Percentiles rank a stretch among this genome's conserved stretches.
These are phyloP conservation scores for Solanum etuberosum DNA, from an alignment of 257 asterid species.

Conservation along the genomic window DNA sequence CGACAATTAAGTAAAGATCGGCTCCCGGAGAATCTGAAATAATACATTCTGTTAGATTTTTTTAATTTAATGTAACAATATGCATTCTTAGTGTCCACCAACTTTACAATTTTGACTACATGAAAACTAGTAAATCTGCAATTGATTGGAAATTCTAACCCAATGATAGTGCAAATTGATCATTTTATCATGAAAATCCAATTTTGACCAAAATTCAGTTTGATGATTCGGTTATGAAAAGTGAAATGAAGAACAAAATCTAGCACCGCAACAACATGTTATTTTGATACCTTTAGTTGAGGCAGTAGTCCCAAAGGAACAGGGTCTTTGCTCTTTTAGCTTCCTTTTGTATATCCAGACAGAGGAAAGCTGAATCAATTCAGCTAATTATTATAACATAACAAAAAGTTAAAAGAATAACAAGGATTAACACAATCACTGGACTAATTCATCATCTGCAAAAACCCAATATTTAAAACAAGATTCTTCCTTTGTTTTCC, in stretches of 20 bases:
- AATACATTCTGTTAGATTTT: neutral
- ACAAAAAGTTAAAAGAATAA: neutral
- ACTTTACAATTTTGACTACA: neutral
- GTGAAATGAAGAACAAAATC: neutral
- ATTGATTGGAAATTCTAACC: neutral
- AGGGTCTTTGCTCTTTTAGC: conserved; percentile 48
- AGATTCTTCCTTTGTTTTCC: neutral
- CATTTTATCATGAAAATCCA: neutral
- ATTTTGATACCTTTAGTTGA: neutral
- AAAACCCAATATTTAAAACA: neutral
- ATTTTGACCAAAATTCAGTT: neutral
- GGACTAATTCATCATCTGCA: neutral
- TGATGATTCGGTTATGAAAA: neutral
- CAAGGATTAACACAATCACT: neutral
- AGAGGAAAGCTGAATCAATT: conserved; percentile 31
- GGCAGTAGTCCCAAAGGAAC: conserved; percentile 27
- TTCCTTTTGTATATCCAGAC: conserved; percentile 76
- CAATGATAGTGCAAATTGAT: neutral
- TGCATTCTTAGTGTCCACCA: neutral
- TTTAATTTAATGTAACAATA: neutral
- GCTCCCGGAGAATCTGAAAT: conserved; percentile 21
- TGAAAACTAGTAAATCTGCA: neutral
- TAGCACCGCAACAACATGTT: neutral
- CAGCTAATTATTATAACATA: neutral
- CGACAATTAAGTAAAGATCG: conserved; percentile 49